A percentile compares a stretch with the other conserved stretches of the same genome.
Evolutionary conservation across 2,329 filamentous ascomycete genomes (phyloP).

Genomic region (Fusarium sp.): DNA sequence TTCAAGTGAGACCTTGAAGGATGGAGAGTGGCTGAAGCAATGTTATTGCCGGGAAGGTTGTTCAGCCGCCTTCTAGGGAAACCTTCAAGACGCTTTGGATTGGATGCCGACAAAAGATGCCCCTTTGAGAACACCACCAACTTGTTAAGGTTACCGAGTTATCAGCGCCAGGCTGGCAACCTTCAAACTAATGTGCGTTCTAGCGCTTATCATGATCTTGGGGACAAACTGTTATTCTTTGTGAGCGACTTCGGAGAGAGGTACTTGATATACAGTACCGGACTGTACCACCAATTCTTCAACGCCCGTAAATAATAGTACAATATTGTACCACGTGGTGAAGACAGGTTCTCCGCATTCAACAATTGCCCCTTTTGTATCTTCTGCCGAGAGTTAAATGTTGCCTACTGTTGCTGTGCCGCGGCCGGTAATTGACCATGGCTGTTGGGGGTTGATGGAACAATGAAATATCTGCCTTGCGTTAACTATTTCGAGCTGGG

Average conservation of each 20-base stretch:
- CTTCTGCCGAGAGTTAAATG: constrained; percentile 13
- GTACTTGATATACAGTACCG: background rate
- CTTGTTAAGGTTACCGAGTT: background rate
- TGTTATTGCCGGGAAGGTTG: background rate
- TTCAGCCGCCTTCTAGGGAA: constrained; percentile 8
- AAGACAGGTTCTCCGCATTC: constrained; percentile 25
- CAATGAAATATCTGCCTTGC: constrained; percentile 6
- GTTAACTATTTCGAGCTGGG: background rate
- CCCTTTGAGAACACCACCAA: constrained; percentile 9
- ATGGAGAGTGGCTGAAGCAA: background rate
- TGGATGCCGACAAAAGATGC: constrained; percentile 9
- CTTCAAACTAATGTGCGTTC: background rate
- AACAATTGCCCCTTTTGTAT: constrained; percentile 4
- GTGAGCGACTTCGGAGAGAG: constrained; percentile 19
- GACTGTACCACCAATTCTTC: background rate
- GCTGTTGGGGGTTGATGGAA: constrained; percentile 2
- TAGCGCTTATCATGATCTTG: constrained; percentile 27
- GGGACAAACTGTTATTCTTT: background rate
- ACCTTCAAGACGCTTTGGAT: background rate
- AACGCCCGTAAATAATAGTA: background rate
- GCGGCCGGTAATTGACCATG: constrained; percentile 28
- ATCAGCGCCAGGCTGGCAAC: constrained; percentile 1
- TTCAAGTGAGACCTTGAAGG: constrained; percentile 18
- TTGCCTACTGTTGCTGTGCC: background rate
- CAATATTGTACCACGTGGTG: constrained; percentile 16